These are phyloP conservation scores for Gossypium anomalum DNA, from an alignment of 345 rosid genomes.

Conservation along the genomic window DNA sequence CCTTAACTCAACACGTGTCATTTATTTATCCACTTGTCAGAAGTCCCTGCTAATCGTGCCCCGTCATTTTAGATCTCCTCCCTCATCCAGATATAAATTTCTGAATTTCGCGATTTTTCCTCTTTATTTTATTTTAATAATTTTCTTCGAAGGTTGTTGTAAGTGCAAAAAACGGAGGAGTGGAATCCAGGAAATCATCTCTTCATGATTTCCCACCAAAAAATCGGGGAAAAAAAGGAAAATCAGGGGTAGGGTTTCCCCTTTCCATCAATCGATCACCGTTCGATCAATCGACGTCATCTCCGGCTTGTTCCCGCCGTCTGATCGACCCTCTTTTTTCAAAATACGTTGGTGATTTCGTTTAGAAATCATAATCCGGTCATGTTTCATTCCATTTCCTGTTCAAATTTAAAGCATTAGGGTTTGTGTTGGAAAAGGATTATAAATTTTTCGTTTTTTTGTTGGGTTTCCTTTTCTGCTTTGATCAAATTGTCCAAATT, in stretches of 20 bases:
- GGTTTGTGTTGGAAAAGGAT: constrained; percentile 18
- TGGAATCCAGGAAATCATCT: constrained; percentile 28
- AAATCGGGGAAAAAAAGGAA: constrained; percentile 1
- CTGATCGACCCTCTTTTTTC: constrained; percentile 15
- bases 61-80: constrained; percentile 16
- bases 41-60: neutral
- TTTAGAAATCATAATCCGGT: constrained; percentile 12
- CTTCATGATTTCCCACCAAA: constrained; percentile 28
- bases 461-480: constrained; percentile 9
- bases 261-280: neutral
- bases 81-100: neutral
- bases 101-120: neutral
- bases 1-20: constrained; percentile 22
- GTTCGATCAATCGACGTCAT: constrained; percentile 5
- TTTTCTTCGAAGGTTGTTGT: constrained; percentile 22
- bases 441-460: constrained; percentile 1
- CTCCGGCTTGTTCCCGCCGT: constrained; percentile 23
- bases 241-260: constrained; percentile 15
- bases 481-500: constrained; percentile 14
- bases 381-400: constrained; percentile 20
- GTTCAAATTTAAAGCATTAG: constrained; percentile 36
- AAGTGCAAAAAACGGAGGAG: constrained; percentile 30
- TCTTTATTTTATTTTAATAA: neutral
- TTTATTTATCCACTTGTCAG: neutral
- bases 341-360: constrained; percentile 38